Evolutionary conservation across 176 grass and related monocot genomes (phyloP).

Genomic region (Paspalum notatum): DNA sequence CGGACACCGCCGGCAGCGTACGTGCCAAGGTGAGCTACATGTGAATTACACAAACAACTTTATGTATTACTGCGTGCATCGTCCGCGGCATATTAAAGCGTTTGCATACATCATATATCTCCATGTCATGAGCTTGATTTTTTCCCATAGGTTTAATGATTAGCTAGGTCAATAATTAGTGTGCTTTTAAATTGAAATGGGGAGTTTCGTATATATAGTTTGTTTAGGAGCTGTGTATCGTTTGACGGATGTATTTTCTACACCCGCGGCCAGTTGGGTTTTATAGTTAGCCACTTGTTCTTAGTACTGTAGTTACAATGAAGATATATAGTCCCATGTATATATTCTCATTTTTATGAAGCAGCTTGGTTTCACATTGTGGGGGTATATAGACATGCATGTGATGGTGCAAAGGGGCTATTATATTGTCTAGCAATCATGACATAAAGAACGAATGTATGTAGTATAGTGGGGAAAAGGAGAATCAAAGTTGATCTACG

Average conservation of each 20-base stretch:
- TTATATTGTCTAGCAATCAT: slow-evolving; percentile 6
- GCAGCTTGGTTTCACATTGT: neutral
- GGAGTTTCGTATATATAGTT: too few relatives aligned
- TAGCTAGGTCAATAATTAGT: neutral
- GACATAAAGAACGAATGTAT: neutral
- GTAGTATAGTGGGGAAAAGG: neutral
- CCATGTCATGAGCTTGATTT: neutral
- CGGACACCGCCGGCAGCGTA: neutral
- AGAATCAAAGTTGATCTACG: slow-evolving; percentile 24
- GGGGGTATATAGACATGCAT: neutral
- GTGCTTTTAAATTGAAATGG: neutral
- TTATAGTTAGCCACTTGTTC: neutral
- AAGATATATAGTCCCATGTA: neutral
- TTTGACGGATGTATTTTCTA: too few relatives aligned
- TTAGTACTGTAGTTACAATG: too few relatives aligned
- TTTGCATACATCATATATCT: neutral
- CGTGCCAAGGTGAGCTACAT: slow-evolving; percentile 41
- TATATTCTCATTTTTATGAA: neutral
- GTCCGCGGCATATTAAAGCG: neutral
- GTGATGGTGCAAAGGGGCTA: neutral
- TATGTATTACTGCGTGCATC: neutral
- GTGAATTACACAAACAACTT: neutral
- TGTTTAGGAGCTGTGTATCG: too few relatives aligned
- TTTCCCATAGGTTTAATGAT: neutral
- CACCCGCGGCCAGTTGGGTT: too few relatives aligned